Base-by-base conservation (phyloP, 805 yeast genomes). In the Saturnispora sanitii region DNA sequence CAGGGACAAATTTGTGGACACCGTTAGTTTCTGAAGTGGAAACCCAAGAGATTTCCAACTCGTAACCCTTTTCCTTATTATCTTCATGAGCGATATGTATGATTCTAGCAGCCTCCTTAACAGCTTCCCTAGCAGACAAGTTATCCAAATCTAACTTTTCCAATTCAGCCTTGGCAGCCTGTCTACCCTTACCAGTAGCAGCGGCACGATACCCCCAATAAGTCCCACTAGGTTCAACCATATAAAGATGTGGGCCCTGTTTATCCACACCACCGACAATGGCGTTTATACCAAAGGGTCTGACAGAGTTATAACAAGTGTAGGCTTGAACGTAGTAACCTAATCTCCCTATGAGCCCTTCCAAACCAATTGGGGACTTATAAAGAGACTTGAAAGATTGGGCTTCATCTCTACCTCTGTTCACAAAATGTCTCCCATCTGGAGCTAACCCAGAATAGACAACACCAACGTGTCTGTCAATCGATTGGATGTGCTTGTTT, bases 201-300 rank as follows among this genome's bases (percentile, higher is more conserved):
- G 96, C 94, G 46, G 96, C 98, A 41, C 75, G 71, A 65, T 92
- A 92, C 38, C 99, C 99, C 97, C 98, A 94, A 57, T 80, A 86
- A 1, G 86, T 70, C 47, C 99, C 99, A 60, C 94, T 83, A 52
- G 99, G 98, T 61, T 92, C 99, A 44, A 92, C 71, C 96, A 90
- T 92, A 65, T 82, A 90, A 53, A 92, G 72, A 60, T 90, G 96
- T 19, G 62, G 49, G 11, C 96, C 97, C 45, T 82, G 75, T 33
- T 76, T 80, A 58, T 90, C 97, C 37, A 84, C 76, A 49, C 98
- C 98, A 39, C 96, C 98, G 35, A 92, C 73, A 47, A 92, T 88
- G 9, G 95, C 78, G 41, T 86, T 77, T 45, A 94, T 76, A 42
- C 99, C 99, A 62, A 92, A 92, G 18, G 99, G 99, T 64, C 99